These are phyloP conservation scores for Pisolithus albus DNA, from an alignment of 768 basidiomycete genomes.

Conservation along the genomic window DNA sequence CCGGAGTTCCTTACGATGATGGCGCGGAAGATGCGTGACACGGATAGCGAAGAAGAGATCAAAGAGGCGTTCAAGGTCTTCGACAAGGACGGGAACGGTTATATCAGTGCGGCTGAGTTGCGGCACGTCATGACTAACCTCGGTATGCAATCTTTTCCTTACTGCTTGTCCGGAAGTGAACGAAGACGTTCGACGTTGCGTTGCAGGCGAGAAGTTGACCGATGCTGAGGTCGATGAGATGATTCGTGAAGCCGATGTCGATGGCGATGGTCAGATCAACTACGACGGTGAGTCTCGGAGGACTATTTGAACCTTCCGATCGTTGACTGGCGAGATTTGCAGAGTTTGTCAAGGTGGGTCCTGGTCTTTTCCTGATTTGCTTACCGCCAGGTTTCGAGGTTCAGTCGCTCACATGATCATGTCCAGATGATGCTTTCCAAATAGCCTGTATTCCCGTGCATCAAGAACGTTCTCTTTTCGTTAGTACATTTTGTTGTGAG, in stretches of 20 bases:
- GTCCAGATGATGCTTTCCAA: background rate
- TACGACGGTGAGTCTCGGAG: constrained; percentile 56
- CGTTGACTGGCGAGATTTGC: background rate
- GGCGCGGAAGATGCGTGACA: constrained; percentile 86
- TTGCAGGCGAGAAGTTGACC: constrained; percentile 74
- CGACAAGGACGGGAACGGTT: constrained; percentile 93
- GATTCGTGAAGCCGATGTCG: constrained; percentile 94
- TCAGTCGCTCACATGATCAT: background rate
- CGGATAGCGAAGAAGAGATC: constrained; percentile 91
- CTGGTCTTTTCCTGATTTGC: no score
- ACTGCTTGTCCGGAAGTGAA: background rate
- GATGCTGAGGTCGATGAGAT: constrained; percentile 90
- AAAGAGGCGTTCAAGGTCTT: constrained; percentile 96
- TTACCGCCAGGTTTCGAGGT: background rate
- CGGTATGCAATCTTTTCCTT: constrained; percentile 42
- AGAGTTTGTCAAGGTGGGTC: background rate
- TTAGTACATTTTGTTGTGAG: no score
- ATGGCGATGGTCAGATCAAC: constrained; percentile 92
- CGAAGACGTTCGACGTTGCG: constrained; percentile 2
- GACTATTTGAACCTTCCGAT: background rate
- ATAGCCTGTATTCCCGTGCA: background rate
- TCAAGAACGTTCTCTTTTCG: no score
- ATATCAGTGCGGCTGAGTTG: constrained; percentile 80
- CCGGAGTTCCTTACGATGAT: constrained; percentile 81
- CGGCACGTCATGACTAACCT: constrained; percentile 89